Evolutionary conservation across 768 basidiomycete genomes (phyloP).

Genomic region (Panellus pusillus): DNA sequence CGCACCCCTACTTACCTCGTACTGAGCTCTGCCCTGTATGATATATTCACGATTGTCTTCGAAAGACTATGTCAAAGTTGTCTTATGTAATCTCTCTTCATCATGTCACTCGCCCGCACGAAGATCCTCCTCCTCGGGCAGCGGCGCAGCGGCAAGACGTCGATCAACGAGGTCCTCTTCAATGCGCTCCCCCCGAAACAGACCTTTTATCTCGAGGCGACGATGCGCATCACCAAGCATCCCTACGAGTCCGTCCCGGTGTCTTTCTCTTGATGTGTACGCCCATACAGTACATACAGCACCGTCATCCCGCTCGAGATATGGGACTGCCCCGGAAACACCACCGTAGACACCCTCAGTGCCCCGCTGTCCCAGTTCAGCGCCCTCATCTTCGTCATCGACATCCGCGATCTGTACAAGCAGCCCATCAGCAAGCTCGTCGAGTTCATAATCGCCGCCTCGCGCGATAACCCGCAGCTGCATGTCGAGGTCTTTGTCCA

Average conservation of each 20-base stretch:
- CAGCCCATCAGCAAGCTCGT: constrained; percentile 81
- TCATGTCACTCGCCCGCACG: constrained; percentile 54
- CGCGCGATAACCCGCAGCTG: constrained; percentile 71
- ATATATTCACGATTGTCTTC: no score
- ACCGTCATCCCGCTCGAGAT: constrained; percentile 91
- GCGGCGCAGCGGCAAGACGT: constrained; percentile 88
- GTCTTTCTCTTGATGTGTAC: not conserved
- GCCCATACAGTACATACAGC: constrained; percentile 39
- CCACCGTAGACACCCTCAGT: constrained; percentile 76
- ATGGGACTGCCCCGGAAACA: constrained; percentile 92
- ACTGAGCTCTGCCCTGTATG: no score
- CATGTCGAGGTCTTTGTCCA: constrained; percentile 92
- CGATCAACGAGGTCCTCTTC: constrained; percentile 90
- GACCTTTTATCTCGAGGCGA: constrained; percentile 88
- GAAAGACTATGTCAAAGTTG: no score
- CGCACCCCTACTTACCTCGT: no score
- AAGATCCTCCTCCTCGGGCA: constrained; percentile 75
- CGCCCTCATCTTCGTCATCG: constrained; percentile 90
- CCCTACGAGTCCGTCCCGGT: constrained; percentile 76
- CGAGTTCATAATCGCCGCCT: constrained; percentile 77
- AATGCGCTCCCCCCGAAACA: constrained; percentile 79
- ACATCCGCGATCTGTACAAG: constrained; percentile 88
- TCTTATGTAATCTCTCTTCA: no score
- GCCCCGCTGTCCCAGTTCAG: constrained; percentile 77
- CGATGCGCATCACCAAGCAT: constrained; percentile 73